phyloP scores from a whole-genome alignment of 495 filamentous ascomycete species.

The Aspergillus nanangensis region DNA sequence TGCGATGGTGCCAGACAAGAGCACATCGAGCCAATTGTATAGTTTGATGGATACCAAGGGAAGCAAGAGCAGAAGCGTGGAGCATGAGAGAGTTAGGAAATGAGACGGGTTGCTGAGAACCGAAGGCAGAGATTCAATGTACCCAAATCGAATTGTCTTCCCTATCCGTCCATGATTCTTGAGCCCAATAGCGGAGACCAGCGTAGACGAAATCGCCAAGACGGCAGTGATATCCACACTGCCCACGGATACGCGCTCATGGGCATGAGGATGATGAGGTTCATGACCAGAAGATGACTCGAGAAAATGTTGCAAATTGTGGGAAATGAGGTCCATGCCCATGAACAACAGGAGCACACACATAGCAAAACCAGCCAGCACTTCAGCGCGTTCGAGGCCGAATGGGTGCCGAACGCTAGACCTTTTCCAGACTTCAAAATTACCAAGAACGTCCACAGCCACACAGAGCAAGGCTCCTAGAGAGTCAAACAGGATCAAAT shows the following conservation, averaged over 20 bases:
- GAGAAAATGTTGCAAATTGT: slow-evolving; percentile 85
- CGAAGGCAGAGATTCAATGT: slow-evolving; percentile 75
- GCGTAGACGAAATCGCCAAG: slow-evolving; percentile 80
- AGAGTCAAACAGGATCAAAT: slow-evolving; percentile 91
- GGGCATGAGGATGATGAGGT: slow-evolving; percentile 65
- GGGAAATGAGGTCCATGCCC: slow-evolving; percentile 90
- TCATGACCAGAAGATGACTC: slow-evolving; percentile 58
- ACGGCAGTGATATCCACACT: slow-evolving; percentile 78
- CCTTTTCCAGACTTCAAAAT: slow-evolving; percentile 97
- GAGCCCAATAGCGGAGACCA: slow-evolving; percentile 80
- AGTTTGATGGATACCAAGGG: slow-evolving; percentile 74
- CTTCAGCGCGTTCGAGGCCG: slow-evolving; percentile 85
- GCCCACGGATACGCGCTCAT: slow-evolving; percentile 66
- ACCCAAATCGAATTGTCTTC: slow-evolving; percentile 72
- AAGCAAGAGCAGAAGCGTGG: slow-evolving; percentile 72
- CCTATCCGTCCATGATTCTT: slow-evolving; percentile 94
- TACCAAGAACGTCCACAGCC: slow-evolving; percentile 83
- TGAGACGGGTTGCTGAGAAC: slow-evolving; percentile 89
- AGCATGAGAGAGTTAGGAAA: slow-evolving; percentile 85
- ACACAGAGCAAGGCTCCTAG: slow-evolving; percentile 91
- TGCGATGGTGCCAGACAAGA: slow-evolving; percentile 74
- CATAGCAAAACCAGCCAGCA: slow-evolving; percentile 95
- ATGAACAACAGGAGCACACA: slow-evolving; percentile 92
- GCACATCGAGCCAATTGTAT: slow-evolving; percentile 75
- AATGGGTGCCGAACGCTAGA: slow-evolving; percentile 92